Conservation (phyloP, 352 stramenopile species). For the Pythium chondricola region DNA sequence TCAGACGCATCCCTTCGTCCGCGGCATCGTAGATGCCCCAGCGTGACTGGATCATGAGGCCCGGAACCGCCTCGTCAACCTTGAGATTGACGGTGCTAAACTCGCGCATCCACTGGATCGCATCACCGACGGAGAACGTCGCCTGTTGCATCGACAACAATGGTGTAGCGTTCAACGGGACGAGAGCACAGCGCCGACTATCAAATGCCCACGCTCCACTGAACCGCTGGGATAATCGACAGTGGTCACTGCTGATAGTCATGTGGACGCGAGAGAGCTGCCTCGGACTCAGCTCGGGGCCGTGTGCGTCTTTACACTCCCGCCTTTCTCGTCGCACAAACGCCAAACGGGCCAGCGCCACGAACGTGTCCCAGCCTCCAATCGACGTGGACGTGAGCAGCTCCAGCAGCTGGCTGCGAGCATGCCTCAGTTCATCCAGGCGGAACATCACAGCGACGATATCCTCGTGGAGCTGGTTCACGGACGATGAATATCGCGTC, state of each 20-base stretch:
- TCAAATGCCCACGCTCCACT: slow-evolving; percentile 8
- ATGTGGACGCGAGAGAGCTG: too few relatives aligned
- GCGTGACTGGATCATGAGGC: slow-evolving; percentile 1
- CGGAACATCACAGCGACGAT: slow-evolving; percentile 12
- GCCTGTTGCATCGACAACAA: too few relatives aligned
- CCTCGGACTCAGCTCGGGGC: too few relatives aligned
- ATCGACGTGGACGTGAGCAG: slow-evolving; percentile 12
- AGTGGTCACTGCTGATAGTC: too few relatives aligned
- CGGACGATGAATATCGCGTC: neutral
- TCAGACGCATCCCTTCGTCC: slow-evolving; percentile 21
- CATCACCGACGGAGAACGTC: slow-evolving; percentile 3
- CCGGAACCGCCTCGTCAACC: slow-evolving; percentile 4
- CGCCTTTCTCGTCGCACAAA: neutral
- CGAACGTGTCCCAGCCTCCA: slow-evolving; percentile 7
- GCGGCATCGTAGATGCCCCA: slow-evolving; percentile 1
- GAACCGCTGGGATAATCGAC: too few relatives aligned
- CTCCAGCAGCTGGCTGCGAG: slow-evolving; percentile 4
- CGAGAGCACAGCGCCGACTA: slow-evolving; percentile 3
- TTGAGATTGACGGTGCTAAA: slow-evolving; percentile 12
- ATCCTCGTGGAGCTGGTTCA: slow-evolving; percentile 11
- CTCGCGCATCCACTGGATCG: slow-evolving; percentile 17
- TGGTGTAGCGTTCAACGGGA: neutral
- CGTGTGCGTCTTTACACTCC: too few relatives aligned
- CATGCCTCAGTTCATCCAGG: slow-evolving; percentile 1
- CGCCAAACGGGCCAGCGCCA: slow-evolving; percentile 4